Evolutionary conservation across 176 grass and related monocot genomes (phyloP).

Genomic region (Musa beccarii): DNA sequence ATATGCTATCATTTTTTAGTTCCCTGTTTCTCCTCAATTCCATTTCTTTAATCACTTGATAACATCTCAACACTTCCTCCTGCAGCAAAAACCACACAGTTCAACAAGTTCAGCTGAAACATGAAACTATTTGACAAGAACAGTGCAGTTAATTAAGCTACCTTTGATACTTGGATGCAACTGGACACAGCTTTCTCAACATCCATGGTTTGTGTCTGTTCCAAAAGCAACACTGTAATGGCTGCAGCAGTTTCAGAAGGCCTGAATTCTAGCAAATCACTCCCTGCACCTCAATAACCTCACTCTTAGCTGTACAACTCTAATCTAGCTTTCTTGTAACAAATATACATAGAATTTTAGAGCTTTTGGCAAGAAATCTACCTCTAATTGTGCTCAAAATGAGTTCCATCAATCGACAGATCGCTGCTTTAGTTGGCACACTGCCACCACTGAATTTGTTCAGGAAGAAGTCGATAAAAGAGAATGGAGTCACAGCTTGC

Average conservation of each 20-base stretch:
- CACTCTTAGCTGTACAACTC: slow-evolving; percentile 23
- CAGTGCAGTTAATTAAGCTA: slow-evolving; percentile 21
- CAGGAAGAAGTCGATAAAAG: slow-evolving; percentile 53
- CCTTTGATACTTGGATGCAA: slow-evolving; percentile 63
- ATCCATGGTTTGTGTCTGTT: slow-evolving; percentile 46
- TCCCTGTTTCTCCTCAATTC: slow-evolving; percentile 33
- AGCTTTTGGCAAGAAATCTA: slow-evolving; percentile 16
- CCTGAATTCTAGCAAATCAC: slow-evolving; percentile 71
- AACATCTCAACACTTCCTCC: slow-evolving; percentile 68
- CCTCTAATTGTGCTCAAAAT: slow-evolving; percentile 60
- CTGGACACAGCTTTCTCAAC: slow-evolving; percentile 40
- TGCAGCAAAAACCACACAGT: slow-evolving; percentile 22
- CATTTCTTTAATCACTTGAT: slow-evolving; percentile 61
- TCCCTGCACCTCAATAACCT: slow-evolving; percentile 35
- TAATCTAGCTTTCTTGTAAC: slow-evolving; percentile 1
- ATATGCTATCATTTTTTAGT: slow-evolving; percentile 36
- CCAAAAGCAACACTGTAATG: slow-evolving; percentile 44
- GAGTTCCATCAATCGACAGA: slow-evolving; percentile 32
- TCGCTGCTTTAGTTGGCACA: slow-evolving; percentile 15
- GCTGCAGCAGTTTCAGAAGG: slow-evolving; percentile 76
- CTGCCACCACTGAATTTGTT: slow-evolving; percentile 39
- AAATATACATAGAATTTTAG: background rate
- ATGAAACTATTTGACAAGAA: background rate
- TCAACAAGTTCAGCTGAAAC: background rate
- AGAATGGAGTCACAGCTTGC: slow-evolving; percentile 65